Conservation (phyloP, 2,329 filamentous ascomycete species). For the Cryoendolithus antarcticus region DNA sequence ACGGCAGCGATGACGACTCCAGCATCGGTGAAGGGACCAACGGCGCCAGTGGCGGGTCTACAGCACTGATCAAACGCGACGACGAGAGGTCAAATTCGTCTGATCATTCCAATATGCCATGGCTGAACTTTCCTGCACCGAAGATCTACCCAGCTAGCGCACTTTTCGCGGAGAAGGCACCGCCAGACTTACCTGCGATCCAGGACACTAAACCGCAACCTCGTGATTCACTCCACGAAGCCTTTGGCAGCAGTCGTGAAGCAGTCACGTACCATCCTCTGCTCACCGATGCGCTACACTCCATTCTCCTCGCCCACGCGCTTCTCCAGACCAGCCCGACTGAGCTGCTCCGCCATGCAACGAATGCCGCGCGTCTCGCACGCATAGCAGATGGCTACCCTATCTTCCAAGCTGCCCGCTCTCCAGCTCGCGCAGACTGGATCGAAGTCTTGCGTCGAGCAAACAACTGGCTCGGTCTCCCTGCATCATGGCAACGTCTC, state of each 20-base stretch:
- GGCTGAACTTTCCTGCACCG: slow-evolving; percentile 37
- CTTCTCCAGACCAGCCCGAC: slow-evolving; percentile 66
- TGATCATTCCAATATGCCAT: slow-evolving; percentile 24
- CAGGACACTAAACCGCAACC: slow-evolving; percentile 33
- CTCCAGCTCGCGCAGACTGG: slow-evolving; percentile 67
- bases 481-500: slow-evolving; percentile 55
- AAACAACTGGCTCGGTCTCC: slow-evolving; percentile 57
- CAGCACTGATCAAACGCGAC: slow-evolving; percentile 34
- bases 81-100: slow-evolving; percentile 19
- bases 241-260: slow-evolving; percentile 40
- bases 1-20: slow-evolving; percentile 11
- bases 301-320: slow-evolving; percentile 64
- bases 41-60: slow-evolving; percentile 14
- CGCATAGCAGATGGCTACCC: slow-evolving; percentile 69
- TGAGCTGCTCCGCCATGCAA: slow-evolving; percentile 65
- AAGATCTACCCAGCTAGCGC: slow-evolving; percentile 45
- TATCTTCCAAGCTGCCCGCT: slow-evolving; percentile 61
- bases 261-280: slow-evolving; percentile 70
- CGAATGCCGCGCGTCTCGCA: slow-evolving; percentile 66
- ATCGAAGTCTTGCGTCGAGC: slow-evolving; percentile 57
- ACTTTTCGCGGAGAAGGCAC: slow-evolving; percentile 59
- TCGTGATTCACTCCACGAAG: slow-evolving; percentile 17
- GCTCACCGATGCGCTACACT: slow-evolving; percentile 66
- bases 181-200: slow-evolving; percentile 54
- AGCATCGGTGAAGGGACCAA: slow-evolving; percentile 7